phyloP scores from a whole-genome alignment of 768 basidiomycete genomes.

The Hypholoma sublateritium region DNA sequence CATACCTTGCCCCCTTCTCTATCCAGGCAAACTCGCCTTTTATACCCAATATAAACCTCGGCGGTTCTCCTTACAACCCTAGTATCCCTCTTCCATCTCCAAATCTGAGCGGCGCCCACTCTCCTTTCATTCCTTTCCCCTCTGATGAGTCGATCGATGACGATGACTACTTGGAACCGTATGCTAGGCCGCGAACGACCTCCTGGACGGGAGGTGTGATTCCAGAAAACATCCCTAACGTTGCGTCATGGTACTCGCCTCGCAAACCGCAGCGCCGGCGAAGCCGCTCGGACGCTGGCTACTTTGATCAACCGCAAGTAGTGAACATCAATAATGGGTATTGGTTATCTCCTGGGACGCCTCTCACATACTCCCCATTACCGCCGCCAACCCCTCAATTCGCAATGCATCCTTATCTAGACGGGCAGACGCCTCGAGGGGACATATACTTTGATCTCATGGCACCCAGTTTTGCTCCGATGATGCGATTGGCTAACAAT shows the following conservation, averaged over 20 bases:
- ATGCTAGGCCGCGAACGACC: conserved; percentile 31
- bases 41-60: conserved; percentile 36
- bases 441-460: conserved; percentile 61
- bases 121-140: conserved; percentile 25
- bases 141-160: conserved; percentile 9
- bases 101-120: background rate
- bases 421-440: conserved; percentile 42
- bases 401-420: conserved; percentile 50
- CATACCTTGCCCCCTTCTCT: conserved; percentile 29
- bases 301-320: conserved; percentile 9
- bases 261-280: conserved; percentile 12
- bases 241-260: conserved; percentile 6
- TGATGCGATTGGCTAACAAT: conserved; percentile 36
- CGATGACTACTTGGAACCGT: conserved; percentile 8
- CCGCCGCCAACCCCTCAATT: conserved; percentile 11
- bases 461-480: conserved; percentile 43
- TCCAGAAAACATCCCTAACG: conserved; percentile 6
- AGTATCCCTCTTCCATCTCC: conserved; percentile 18
- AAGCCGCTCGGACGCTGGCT: conserved; percentile 15
- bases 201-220: conserved; percentile 40
- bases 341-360: conserved; percentile 10
- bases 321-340: conserved; percentile 11
- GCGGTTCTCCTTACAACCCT: conserved; percentile 32
- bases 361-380: conserved; percentile 14
- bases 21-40: conserved; percentile 38